Conservation (phyloP, 225 moss, liverwort and hornwort genomes). For the Neckera pumila region DNA sequence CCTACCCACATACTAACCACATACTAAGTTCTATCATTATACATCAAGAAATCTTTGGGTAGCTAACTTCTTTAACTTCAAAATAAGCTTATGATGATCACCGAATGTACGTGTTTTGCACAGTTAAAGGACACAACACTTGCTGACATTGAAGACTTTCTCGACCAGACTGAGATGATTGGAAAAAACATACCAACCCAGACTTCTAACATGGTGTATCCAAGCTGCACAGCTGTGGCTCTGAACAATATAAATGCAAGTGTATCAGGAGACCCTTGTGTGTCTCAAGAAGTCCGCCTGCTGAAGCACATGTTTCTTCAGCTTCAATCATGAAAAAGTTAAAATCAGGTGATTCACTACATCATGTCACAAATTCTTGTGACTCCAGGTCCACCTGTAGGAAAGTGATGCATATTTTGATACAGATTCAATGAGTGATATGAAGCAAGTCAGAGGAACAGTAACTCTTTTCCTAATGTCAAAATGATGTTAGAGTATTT, state of each 20-base stretch:
- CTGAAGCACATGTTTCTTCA: constrained; percentile 62
- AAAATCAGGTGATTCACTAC: background rate
- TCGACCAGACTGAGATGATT: constrained; percentile 48
- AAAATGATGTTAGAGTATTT: background rate
- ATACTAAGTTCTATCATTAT: background rate
- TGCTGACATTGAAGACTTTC: constrained; percentile 60
- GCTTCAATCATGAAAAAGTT: constrained; percentile 20
- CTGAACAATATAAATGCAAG: background rate
- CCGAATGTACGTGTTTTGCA: background rate
- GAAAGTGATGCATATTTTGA: background rate
- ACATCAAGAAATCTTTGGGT: background rate
- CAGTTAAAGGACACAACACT: constrained; percentile 68
- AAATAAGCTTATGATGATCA: background rate
- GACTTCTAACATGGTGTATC: background rate
- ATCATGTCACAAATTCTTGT: background rate
- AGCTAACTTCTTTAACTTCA: background rate
- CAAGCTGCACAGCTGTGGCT: background rate
- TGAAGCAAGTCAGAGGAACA: background rate
- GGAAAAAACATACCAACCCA: constrained; percentile 45
- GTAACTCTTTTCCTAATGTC: background rate
- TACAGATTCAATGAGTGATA: too few species aligned
- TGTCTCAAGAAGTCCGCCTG: constrained; percentile 61
- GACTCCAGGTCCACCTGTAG: background rate
- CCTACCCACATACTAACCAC: background rate
- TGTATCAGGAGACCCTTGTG: background rate